Base-by-base conservation (phyloP, 805 yeast genomes). In the Candida pini region DNA sequence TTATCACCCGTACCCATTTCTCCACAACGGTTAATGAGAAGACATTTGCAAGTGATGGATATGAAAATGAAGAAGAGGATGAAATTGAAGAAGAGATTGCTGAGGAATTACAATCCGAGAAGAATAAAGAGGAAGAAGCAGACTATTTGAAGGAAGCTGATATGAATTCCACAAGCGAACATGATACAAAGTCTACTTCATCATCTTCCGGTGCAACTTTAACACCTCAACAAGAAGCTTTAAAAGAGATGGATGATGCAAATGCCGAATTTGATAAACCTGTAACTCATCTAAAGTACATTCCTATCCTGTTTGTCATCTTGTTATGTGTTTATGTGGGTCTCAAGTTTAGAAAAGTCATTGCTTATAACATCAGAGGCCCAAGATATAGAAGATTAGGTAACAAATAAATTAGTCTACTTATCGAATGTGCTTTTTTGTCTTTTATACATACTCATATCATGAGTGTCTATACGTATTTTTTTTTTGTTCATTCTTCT, bases 311-410 rank as follows among this genome's bases (percentile, higher is more conserved):
- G 18, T 21, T 44, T 13, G 34, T 49, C 14, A 19, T 29, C 9
- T 18, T 41, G 3, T 28, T 52, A 10, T 23, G 31, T 10, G 32
- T 26, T 16, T 31, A 43, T 18, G 29, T 43, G 6, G 41, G 42
- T 7, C 23, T 45, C 14, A 53, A 40, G 29, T 45, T 43, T 19
- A 49, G 40, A 24, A 43, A 41, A 12, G 46, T 43, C n/a, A 34
- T 57, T 16, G 23, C 44, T 22, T 38, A 37, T 22, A 38, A 48
- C 6, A 25, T 55, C 9, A 41, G 44, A 17, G 60, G 60, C 13
- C 58, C 60, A 31, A 46, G 60, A 41, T 57, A 57, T 36, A 48
- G 59, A 39, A 43, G 60, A 33, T 23, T 48, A 8, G n/a, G n/a
- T n/a, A n/a, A n/a, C n/a, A n/a, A n/a, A n/a, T n/a, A n/a, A n/a